Base-by-base conservation (phyloP, 1,284 basidiomycete species). In the Paramarasmius palmivorus region DNA sequence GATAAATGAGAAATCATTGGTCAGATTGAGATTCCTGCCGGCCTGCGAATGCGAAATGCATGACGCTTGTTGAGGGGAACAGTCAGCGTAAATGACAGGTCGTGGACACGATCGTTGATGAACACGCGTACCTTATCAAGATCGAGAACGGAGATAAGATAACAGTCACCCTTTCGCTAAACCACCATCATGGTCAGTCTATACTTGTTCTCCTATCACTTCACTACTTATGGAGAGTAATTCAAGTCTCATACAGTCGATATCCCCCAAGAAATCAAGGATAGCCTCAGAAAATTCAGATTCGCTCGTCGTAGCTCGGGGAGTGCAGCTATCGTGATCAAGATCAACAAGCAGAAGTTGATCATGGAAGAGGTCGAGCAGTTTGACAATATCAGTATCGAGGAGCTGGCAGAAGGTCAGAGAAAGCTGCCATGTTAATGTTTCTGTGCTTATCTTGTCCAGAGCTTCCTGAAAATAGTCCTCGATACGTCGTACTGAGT, bases 381-480 rank as follows among this genome's bases (percentile, higher is more conserved):
- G 63, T 87, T 91, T 59, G 86, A 90, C 66, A 74, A 83, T 57
- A 84, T 91, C 57, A 78, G 76, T 54, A 82, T 93, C 54, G 90
- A 92, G 62, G 92, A 95, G 32, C 83, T 95, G 37, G 90, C 84
- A 12, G 88, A 95, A 73, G 92, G 92, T 92, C 56, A 57, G 66
- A 59, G 22, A 32, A 41, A 54, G 38, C 23, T 36, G 37, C 50
- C 17, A 44, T 17, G 44, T 25, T 17, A 20, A 41, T 26, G 22
- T 47, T n/a, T 52, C 15, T n/a, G 34, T 37, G 35, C 47, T 42
- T 23, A 49, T 26, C 8, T 34, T 8, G 37, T 40, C 8, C 61
- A 95, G 95, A 96, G 65, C 78, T 98, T 5, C 95, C 95, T 0
- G 93, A 93, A 71, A 92, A 91, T 68, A 83, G 89, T 4, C 95